Evolutionary conservation across 495 filamentous ascomycete species (phyloP).

Genomic region (Eremomyces bilateralis): DNA sequence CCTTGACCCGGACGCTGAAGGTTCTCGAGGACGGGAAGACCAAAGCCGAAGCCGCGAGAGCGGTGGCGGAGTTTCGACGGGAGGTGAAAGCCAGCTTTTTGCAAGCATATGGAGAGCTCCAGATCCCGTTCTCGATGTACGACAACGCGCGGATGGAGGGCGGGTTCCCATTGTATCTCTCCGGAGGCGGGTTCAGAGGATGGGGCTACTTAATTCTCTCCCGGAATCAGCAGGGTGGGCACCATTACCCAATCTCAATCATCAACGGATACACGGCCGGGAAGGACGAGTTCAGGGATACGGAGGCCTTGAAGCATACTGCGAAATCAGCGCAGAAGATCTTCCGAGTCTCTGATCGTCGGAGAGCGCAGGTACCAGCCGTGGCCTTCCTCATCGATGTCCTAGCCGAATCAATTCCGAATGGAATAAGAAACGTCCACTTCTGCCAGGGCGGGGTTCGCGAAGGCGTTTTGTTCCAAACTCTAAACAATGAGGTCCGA

Average conservation of each 20-base stretch:
- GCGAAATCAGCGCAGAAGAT: slow-evolving; percentile 38
- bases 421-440: slow-evolving; percentile 44
- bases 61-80: slow-evolving; percentile 24
- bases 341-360: slow-evolving; percentile 65
- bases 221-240: slow-evolving; percentile 34
- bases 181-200: slow-evolving; percentile 75
- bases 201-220: slow-evolving; percentile 72
- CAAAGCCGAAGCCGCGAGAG: no score
- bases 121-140: slow-evolving; percentile 31
- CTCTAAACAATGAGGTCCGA: slow-evolving; percentile 32
- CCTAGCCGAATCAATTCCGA: slow-evolving; percentile 44
- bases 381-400: slow-evolving; percentile 58
- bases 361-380: slow-evolving; percentile 63
- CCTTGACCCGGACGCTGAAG: slow-evolving; percentile 29
- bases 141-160: slow-evolving; percentile 20
- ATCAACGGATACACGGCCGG: slow-evolving; percentile 36
- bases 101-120: slow-evolving; percentile 33
- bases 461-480: slow-evolving; percentile 58
- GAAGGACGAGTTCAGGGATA: slow-evolving; percentile 30
- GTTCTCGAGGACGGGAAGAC: slow-evolving; percentile 12
- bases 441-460: slow-evolving; percentile 79
- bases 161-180: slow-evolving; percentile 61
- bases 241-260: slow-evolving; percentile 64
- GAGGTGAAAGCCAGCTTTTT: slow-evolving; percentile 36
- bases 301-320: slow-evolving; percentile 35